Evolutionary conservation across 1,139 yeast species (phyloP), one percentile per base, ranked within the genome.

Genomic region (Sugiyamaella novakii): DNA sequence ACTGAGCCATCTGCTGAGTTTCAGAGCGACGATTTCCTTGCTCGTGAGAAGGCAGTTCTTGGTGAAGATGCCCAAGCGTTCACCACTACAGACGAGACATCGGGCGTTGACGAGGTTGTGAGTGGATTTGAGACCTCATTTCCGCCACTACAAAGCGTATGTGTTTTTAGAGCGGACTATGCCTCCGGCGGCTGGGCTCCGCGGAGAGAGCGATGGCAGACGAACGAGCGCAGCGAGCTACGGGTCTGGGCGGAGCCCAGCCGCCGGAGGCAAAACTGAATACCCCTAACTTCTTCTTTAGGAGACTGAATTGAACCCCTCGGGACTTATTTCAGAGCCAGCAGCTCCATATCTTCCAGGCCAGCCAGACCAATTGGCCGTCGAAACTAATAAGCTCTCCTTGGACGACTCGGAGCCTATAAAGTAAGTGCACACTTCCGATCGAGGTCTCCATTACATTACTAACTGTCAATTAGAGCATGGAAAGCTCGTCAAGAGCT

Each of bases 401-500:
- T 55, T 68, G 44, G 63, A 60, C 42, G 68, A 67, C 42, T 65
- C 70, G 29, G 64, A 61, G 47, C 68, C 71, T 34, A 54, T 70
- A 50, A 60, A 61, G 60, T 55, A 47, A 38, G 59, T 37, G 10
- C 25, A 3, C 38, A 5, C 21, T 14, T 18, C 25, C 27, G 24
- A 4, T n/a, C 33, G 33, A n/a, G 14, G 15, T 5, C 33, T 5
- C 7, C 8, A 14, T 5, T 5, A 22, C 25, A 5, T 5, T 5
- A 19, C 38, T 47, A 19, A 31, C 37, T 21, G 17, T 12, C 27
- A 18, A 22, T 10, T 17, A 55, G 57, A 58, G 89, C 84, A 65
- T 94, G 99, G 99, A 81, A 79, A 64, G 84, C 82, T 61, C 84
- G 92, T 60, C 81, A 92, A 63, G 87, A 83, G 48, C 75, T 84